Evolutionary conservation across 441 rosid species (phyloP).

Genomic region (Jatropha podagrica): DNA sequence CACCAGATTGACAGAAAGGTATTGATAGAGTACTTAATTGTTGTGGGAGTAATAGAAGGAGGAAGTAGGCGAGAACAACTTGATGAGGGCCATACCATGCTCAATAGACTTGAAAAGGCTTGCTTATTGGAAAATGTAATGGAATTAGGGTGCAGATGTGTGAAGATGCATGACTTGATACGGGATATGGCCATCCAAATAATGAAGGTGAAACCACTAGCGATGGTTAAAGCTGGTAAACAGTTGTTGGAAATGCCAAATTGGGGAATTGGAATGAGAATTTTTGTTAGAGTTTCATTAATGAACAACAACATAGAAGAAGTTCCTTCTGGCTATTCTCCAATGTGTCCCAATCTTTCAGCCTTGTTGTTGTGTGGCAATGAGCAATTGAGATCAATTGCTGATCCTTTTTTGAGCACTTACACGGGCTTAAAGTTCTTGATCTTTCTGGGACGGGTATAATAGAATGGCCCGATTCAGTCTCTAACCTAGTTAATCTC

Average conservation of each 20-base stretch:
- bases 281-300: conserved; percentile 11
- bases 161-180: neutral
- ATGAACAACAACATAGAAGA: neutral
- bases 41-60: conserved; percentile 1
- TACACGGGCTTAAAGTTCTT: conserved; percentile 19
- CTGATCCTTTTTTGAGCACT: conserved; percentile 10
- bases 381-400: neutral
- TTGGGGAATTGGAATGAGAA: conserved; percentile 22
- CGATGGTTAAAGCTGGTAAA: conserved; percentile 20
- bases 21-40: conserved; percentile 21
- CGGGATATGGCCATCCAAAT: conserved; percentile 31
- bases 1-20: neutral
- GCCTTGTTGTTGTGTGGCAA: conserved; percentile 25
- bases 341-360: conserved; percentile 26
- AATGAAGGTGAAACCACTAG: conserved; percentile 7
- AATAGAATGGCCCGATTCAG: conserved; percentile 5
- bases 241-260: conserved; percentile 1
- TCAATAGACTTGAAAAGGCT: conserved; percentile 1
- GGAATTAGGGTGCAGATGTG: neutral
- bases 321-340: conserved; percentile 19
- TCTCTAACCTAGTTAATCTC: conserved; percentile 24
- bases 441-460: conserved; percentile 16
- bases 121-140: conserved; percentile 14
- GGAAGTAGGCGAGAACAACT: neutral
- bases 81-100: conserved; percentile 5